Base-by-base conservation (phyloP, 148 eudicot genomes). In the Vaccinium myrtillus region DNA sequence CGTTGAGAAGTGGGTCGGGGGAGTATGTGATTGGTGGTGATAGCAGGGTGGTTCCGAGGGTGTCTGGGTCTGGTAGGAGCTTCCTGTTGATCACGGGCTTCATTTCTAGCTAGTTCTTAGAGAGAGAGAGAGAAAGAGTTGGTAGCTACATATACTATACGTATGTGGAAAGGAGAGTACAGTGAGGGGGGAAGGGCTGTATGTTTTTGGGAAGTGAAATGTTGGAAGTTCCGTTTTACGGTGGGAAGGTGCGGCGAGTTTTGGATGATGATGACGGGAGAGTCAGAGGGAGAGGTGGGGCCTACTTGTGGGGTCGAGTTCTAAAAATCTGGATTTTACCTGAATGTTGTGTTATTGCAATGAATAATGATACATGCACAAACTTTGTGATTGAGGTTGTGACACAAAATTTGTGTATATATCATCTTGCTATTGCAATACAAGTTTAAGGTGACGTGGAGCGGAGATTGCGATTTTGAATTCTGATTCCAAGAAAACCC, bases 11-110 rank as follows among this genome's bases (percentile, higher is more conserved):
- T 51, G 78, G 84, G 78, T 82, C 80, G 30, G 82, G 76, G 3
- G 83, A 79, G 86, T 54, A 49, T n/a, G 82, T 30, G 67, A 19
- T 2, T 8, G 83, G 5, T 25, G 83, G 55, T 9, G 56, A 13
- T 16, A 70, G 82, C 19, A 50, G 32, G 23, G 54, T 32, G 78
- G 7, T 16, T 9, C 4, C 19, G 51, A 23, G 14, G 3, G 5
- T 30, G 36, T 84, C 83, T 32, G 25, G 27, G 16, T 32, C 78
- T 39, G 80, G 86, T 5, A 84, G 83, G 46, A 84, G 82, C 78
- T 46, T 79, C 56, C 86, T 54, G 43, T 2, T 73, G 69, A n/a
- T 21, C 46, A 43, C 5, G 78, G 83, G 75, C 74, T 81, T 46
- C 83, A 81, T 81, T 1, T 6, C 51, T 54, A 32, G 32, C 8